Conservation (phyloP, 257 asterid genomes). For the Gardenia jasminoides region DNA sequence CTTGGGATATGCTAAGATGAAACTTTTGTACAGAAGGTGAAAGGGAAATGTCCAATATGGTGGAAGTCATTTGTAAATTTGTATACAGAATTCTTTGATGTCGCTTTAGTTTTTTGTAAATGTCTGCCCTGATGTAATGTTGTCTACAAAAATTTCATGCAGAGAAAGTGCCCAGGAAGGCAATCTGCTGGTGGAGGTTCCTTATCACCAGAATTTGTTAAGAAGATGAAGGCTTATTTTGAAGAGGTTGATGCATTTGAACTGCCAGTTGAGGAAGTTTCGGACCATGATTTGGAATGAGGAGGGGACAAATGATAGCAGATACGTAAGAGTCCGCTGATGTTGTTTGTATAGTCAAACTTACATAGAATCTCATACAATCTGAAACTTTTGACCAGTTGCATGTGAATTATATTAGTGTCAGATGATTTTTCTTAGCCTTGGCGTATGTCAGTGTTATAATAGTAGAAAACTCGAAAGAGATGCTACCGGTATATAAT, state of each 20-base stretch:
- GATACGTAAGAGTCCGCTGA: slow-evolving; percentile 17
- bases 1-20: background rate
- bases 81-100: background rate
- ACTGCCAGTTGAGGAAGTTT: slow-evolving; percentile 65
- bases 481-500: background rate
- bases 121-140: background rate
- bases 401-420: background rate
- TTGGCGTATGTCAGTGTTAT: background rate
- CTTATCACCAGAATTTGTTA: slow-evolving; percentile 53
- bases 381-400: background rate
- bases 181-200: slow-evolving; percentile 18
- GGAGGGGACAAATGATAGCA: slow-evolving; percentile 12
- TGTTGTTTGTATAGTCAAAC: slow-evolving; percentile 34
- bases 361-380: background rate
- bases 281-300: slow-evolving; percentile 45
- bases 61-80: background rate
- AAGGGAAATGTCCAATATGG: background rate
- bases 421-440: background rate
- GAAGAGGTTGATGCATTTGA: slow-evolving; percentile 75
- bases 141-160: slow-evolving; percentile 31
- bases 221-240: slow-evolving; percentile 61
- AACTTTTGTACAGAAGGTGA: background rate
- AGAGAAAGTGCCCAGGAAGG: slow-evolving; percentile 38
- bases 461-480: background rate
- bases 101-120: background rate